phyloP scores from a whole-genome alignment of 2,329 filamentous ascomycete genomes.

The Fusarium citri region DNA sequence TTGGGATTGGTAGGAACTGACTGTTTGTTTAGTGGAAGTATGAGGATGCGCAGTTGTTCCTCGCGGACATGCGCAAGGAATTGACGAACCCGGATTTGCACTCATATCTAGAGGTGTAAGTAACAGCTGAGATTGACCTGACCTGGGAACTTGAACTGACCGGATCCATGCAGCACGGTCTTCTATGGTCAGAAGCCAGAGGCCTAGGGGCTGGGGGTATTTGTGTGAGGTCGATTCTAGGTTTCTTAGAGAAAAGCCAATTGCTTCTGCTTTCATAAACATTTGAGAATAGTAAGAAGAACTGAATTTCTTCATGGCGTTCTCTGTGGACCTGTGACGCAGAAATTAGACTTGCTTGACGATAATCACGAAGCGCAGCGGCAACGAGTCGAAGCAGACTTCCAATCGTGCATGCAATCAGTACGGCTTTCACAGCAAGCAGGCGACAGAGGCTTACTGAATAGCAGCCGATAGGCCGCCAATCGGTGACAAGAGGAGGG shows the following conservation, averaged over 20 bases:
- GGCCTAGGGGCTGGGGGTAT: not conserved
- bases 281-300: not conserved
- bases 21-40: constrained; percentile 8
- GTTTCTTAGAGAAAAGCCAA: not conserved
- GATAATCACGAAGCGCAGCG: not conserved
- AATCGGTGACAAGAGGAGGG: not conserved
- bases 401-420: not conserved
- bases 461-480: not conserved
- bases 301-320: rapidly evolving
- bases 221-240: not conserved
- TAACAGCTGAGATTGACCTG: rapidly evolving
- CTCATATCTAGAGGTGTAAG: constrained; percentile 3
- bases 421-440: not conserved
- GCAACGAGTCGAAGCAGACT: not conserved
- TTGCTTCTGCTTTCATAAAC: not conserved
- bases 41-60: constrained; percentile 12
- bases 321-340: not conserved
- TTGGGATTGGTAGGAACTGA: rapidly evolving
- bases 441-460: not conserved
- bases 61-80: constrained; percentile 19
- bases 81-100: constrained; percentile 4
- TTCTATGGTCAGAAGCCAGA: constrained; percentile 2
- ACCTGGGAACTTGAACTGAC: not conserved
- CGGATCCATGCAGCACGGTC: not conserved
- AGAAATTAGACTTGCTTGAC: not conserved